Conservation (phyloP, 116 monocot genomes). For the Trichopus zeylanicus region DNA sequence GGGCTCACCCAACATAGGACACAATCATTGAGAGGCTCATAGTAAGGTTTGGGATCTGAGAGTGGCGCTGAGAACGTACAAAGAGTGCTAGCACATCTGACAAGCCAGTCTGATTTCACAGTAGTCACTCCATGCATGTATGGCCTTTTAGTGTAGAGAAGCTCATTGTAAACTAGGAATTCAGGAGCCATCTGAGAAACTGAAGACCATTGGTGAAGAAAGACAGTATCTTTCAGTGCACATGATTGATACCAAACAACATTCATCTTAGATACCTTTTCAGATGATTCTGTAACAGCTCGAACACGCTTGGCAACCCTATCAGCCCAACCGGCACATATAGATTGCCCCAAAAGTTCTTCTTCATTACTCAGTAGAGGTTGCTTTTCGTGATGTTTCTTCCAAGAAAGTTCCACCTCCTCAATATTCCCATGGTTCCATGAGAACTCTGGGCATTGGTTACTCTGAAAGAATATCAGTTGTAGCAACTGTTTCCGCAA, state of each 20-base stretch:
- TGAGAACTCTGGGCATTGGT: slow-evolving; percentile 36
- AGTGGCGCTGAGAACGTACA: slow-evolving; percentile 86
- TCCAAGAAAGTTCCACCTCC: slow-evolving; percentile 71
- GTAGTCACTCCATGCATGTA: slow-evolving; percentile 91
- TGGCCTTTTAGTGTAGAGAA: slow-evolving; percentile 60
- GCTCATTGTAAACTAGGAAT: slow-evolving; percentile 75
- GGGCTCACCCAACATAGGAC: slow-evolving; percentile 74
- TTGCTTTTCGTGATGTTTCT: slow-evolving; percentile 27
- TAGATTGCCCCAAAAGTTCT: slow-evolving; percentile 73
- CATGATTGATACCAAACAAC: slow-evolving; percentile 58
- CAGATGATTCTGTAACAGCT: slow-evolving; percentile 20
- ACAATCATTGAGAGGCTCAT: slow-evolving; percentile 55
- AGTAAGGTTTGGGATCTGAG: slow-evolving; percentile 69
- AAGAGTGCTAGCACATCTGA: slow-evolving; percentile 54
- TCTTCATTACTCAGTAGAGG: slow-evolving; percentile 68
- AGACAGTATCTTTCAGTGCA: slow-evolving; percentile 58
- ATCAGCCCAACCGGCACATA: slow-evolving; percentile 97
- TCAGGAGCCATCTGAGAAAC: slow-evolving; percentile 72
- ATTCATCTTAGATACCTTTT: slow-evolving; percentile 37
- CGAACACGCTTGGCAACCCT: slow-evolving; percentile 67
- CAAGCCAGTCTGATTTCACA: slow-evolving; percentile 83
- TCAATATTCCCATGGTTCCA: slow-evolving; percentile 51
- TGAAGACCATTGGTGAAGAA: slow-evolving; percentile 71
- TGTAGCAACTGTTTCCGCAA: slow-evolving; percentile 80
- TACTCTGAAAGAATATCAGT: slow-evolving; percentile 51